Evolutionary conservation across 208 protist species (phyloP).

Genomic region (Tritrichomonas foetus): DNA sequence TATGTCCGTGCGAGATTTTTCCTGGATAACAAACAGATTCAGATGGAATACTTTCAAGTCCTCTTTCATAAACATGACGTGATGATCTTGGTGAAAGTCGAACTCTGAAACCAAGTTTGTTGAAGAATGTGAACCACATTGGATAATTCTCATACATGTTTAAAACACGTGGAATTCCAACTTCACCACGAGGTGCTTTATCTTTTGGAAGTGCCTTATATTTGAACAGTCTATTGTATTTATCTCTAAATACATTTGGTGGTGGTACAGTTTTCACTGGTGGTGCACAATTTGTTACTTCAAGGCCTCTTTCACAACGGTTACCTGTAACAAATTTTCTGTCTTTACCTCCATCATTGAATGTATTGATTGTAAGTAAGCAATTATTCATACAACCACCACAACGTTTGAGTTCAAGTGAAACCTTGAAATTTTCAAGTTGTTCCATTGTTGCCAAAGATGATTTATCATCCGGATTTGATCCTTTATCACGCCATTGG

Average conservation of each 20-base stretch:
- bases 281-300: neutral
- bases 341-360: neutral
- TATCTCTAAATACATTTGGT: neutral
- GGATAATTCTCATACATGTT: slow-evolving; percentile 3
- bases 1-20: neutral
- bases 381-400: neutral
- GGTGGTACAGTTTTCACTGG: neutral
- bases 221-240: neutral
- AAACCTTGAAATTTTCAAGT: neutral
- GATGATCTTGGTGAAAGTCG: neutral
- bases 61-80: neutral
- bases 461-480: neutral
- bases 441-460: neutral
- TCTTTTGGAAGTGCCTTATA: neutral
- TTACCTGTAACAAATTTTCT: neutral
- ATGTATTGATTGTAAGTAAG: neutral
- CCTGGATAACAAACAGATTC: neutral
- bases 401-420: neutral
- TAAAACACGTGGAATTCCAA: neutral
- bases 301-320: neutral
- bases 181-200: neutral
- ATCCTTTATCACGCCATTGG: neutral
- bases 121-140: neutral
- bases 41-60: neutral
- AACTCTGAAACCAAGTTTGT: neutral